Conservation (phyloP, 2,329 filamentous ascomycete genomes). For the Ceratocystis colombiana region DNA sequence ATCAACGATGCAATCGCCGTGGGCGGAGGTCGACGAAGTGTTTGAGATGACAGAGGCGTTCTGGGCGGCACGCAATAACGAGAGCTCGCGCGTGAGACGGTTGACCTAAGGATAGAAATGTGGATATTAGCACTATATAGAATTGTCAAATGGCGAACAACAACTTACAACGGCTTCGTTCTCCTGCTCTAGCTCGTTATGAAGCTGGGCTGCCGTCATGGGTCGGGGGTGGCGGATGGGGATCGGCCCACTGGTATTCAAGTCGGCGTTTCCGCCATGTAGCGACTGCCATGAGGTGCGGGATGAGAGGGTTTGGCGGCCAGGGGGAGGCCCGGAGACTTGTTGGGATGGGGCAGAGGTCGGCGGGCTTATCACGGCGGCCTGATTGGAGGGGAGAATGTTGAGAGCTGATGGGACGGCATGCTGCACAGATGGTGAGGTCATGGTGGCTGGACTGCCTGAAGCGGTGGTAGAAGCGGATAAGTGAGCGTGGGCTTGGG, state of each 20-base stretch:
- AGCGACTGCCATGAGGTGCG: constrained; percentile 23
- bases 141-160: not conserved
- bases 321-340: constrained; percentile 28
- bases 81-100: constrained; percentile 79
- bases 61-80: constrained; percentile 62
- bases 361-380: constrained; percentile 35
- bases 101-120: constrained; percentile 55
- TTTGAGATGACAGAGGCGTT: constrained; percentile 58
- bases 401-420: constrained; percentile 35
- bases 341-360: constrained; percentile 31
- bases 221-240: constrained; percentile 80
- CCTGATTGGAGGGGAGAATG: constrained; percentile 49
- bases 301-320: constrained; percentile 18
- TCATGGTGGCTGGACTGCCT: constrained; percentile 35
- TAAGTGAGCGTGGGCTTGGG: constrained; percentile 33
- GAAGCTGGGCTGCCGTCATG: constrained; percentile 77
- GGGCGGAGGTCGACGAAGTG: constrained; percentile 51
- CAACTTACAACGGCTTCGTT: constrained; percentile 76
- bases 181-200: constrained; percentile 84
- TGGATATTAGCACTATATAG: not conserved
- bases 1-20: constrained; percentile 43
- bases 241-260: constrained; percentile 44
- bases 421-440: constrained; percentile 33
- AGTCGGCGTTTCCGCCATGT: constrained; percentile 26
- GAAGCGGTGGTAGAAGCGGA: not conserved